Conservation (phyloP, 495 filamentous ascomycete genomes). For the Oidiodendron maius region DNA sequence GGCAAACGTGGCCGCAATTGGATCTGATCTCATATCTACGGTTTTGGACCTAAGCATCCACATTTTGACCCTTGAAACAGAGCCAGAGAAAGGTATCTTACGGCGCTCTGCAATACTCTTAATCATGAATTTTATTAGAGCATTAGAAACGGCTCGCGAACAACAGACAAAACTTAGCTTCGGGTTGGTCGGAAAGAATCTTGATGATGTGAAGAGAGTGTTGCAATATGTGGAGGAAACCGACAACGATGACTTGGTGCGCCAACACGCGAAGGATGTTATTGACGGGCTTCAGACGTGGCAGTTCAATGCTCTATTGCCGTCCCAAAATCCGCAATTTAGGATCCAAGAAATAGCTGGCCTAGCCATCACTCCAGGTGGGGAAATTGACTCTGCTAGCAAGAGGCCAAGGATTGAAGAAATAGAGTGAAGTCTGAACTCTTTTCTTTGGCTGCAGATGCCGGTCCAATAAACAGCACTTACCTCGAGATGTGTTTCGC, state of each 20-base stretch:
- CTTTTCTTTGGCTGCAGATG: not conserved
- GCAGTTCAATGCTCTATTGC: constrained; percentile 48
- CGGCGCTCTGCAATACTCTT: constrained; percentile 67
- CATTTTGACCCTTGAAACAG: constrained; percentile 59
- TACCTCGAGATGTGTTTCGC: too few species aligned
- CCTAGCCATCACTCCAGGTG: constrained; percentile 28
- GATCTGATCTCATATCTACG: constrained; percentile 42
- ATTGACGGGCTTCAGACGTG: constrained; percentile 68
- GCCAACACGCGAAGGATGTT: constrained; percentile 63
- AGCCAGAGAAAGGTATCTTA: constrained; percentile 61
- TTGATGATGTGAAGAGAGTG: constrained; percentile 56
- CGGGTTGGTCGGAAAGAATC: constrained; percentile 53
- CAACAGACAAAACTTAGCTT: constrained; percentile 48
- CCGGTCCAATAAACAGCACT: too few species aligned
- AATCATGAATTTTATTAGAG: constrained; percentile 59
- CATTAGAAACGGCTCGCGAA: constrained; percentile 53
- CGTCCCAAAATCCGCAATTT: constrained; percentile 14
- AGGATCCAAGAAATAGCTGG: constrained; percentile 35
- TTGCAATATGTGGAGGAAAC: constrained; percentile 59
- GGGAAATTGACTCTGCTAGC: not conserved
- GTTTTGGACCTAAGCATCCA: constrained; percentile 62
- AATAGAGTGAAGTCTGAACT: constrained; percentile 8
- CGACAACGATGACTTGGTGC: constrained; percentile 69
- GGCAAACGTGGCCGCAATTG: constrained; percentile 58
- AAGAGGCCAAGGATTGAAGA: constrained; percentile 9